Base-by-base conservation (phyloP, 2,329 filamentous ascomycete genomes). In the Trichoderma cornu-damae region DNA sequence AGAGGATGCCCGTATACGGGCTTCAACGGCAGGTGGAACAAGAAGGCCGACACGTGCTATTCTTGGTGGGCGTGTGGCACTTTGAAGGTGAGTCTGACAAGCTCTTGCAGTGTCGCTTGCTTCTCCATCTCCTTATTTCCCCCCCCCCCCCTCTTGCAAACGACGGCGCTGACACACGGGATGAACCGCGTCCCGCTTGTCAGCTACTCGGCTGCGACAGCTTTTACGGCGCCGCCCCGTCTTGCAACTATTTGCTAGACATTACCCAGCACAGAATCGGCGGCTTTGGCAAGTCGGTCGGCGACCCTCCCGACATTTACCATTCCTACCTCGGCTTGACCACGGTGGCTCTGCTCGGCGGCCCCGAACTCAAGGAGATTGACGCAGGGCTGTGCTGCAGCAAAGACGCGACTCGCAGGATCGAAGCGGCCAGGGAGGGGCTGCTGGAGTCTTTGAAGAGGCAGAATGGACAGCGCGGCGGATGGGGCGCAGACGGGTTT, bases 31-130 rank as follows among this genome's bases (percentile, higher is more conserved):
- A 85, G 94, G 49, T 85, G 84, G 69, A 96, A 96, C 75, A 99
- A 99, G 72, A 80, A 86, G 47, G 88, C 89, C 8, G 94, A 99
- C 72, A 97, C 94, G 0, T 99, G 94, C 73, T 99, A 99, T 71
- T 87, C 85, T 20, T 99, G 93, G 78, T 99, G 94, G 94, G 90
- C 89, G 0, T 80, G 81, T 3, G 90, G 84, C 2, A 84, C 90
- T 1, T 68, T 83, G 1, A 65, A 68, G 52, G 76, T 79, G 66
- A 60, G 71, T 50, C 6, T 32, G 11, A 22, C 14, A 28, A 2
- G 6, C 16, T 22, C 22, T 55, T 12, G 3, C 12, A 4, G 8
- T 20, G 4, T n/a, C 46, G 2, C 2, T 18, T 37, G 20, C 2
- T n/a, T 14, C 1, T 18, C 3, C 18, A 34, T 35, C 4, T n/a